Percentiles rank a stretch among this genome's conserved stretches.
Evolutionary conservation across 805 yeast species (phyloP).

Genomic region (Candida ponderosae): DNA sequence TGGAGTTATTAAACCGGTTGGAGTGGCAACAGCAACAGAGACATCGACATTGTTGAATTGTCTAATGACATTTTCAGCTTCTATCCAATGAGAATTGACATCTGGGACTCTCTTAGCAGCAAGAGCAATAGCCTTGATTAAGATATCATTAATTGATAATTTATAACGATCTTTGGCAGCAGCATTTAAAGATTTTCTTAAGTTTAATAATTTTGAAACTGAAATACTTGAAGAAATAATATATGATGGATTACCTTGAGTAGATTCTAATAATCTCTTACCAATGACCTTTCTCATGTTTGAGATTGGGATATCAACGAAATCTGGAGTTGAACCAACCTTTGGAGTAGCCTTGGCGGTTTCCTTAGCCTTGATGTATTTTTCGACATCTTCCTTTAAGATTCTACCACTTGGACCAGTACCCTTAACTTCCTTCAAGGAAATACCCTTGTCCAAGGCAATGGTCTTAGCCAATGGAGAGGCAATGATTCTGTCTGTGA

Average conservation of each 20-base stretch:
- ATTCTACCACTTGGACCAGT: slow-evolving; percentile 96
- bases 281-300: slow-evolving; percentile 94
- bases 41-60: slow-evolving; percentile 89
- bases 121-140: slow-evolving; percentile 88
- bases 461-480: slow-evolving; percentile 92
- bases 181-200: slow-evolving; percentile 84
- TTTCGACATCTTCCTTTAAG: slow-evolving; percentile 83
- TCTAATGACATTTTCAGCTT: slow-evolving; percentile 82
- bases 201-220: slow-evolving; percentile 83
- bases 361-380: slow-evolving; percentile 43
- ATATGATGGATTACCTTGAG: slow-evolving; percentile 84
- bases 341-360: slow-evolving; percentile 37
- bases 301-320: slow-evolving; percentile 78
- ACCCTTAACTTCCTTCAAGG: slow-evolving; percentile 79
- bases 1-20: slow-evolving; percentile 95
- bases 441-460: slow-evolving; percentile 87
- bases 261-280: slow-evolving; percentile 77
- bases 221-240: slow-evolving; percentile 83
- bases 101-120: slow-evolving; percentile 90
- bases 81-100: slow-evolving; percentile 92
- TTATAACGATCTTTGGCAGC: slow-evolving; percentile 80
- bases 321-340: slow-evolving; percentile 48
- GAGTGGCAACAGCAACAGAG: slow-evolving; percentile 98
- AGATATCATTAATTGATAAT: slow-evolving; percentile 88
- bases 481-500: slow-evolving; percentile 72